Evolutionary conservation across 1,284 basidiomycete genomes (phyloP).

Genomic region (Gymnopus androsaceus): DNA sequence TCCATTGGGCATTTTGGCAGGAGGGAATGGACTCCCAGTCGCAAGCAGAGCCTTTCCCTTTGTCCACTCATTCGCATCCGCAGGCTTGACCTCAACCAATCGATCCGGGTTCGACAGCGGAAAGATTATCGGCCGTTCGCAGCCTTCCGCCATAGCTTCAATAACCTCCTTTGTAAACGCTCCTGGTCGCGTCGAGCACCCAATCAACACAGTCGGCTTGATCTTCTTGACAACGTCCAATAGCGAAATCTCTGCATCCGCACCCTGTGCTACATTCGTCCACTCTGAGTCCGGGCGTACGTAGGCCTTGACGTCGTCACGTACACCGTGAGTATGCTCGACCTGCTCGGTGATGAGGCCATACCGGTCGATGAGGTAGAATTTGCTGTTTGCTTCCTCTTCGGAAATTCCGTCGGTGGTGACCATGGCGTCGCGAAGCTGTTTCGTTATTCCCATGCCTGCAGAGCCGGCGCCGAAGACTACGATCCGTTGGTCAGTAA

Average conservation of each 20-base stretch:
- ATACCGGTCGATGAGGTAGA: constrained; percentile 69
- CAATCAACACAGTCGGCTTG: constrained; percentile 78
- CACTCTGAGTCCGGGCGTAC: constrained; percentile 57
- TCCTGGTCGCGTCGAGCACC: constrained; percentile 76
- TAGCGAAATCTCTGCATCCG: constrained; percentile 49
- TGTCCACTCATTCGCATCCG: constrained; percentile 76
- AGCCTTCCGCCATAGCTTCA: constrained; percentile 66
- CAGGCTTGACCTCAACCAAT: constrained; percentile 75
- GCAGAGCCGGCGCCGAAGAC: constrained; percentile 84
- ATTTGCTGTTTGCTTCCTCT: constrained; percentile 62
- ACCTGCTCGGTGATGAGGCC: constrained; percentile 51
- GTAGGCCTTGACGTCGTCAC: constrained; percentile 58
- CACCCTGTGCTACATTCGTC: constrained; percentile 43
- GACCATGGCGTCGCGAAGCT: constrained; percentile 78
- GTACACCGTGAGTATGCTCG: constrained; percentile 49
- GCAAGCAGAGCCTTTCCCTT: constrained; percentile 75
- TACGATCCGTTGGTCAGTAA: constrained; percentile 76
- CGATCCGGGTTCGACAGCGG: constrained; percentile 82
- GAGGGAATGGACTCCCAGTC: constrained; percentile 82
- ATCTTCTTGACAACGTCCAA: constrained; percentile 71
- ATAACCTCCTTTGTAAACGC: constrained; percentile 83
- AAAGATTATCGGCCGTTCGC: constrained; percentile 78
- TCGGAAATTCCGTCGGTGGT: constrained; percentile 54
- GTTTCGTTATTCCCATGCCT: constrained; percentile 75
- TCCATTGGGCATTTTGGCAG: constrained; percentile 65